A percentile compares a stretch with the other conserved stretches of the same genome.
These are phyloP conservation scores for Aspergillus nomiae DNA, from an alignment of 2,329 filamentous ascomycete species.

Conservation along the genomic window DNA sequence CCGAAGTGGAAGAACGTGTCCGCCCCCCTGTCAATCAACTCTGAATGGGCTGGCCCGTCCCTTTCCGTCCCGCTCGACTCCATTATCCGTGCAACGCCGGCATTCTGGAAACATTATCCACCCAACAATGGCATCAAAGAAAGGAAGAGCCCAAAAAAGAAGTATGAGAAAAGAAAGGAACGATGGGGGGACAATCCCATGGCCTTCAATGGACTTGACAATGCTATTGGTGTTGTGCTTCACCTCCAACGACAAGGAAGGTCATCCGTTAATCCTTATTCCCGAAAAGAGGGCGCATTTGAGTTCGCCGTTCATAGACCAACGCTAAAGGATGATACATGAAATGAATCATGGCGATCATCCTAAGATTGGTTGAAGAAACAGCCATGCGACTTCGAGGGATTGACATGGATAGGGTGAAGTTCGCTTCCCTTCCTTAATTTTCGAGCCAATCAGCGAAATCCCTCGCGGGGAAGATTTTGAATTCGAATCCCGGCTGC, in stretches of 20 bases:
- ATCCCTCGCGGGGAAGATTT: conserved; percentile 26
- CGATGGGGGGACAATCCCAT: neutral
- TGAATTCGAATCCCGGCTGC: conserved; percentile 30
- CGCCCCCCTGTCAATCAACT: conserved; percentile 17
- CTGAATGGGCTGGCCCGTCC: conserved; percentile 33
- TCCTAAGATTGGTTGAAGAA: conserved; percentile 18
- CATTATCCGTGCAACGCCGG: conserved; percentile 14
- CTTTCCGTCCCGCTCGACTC: conserved; percentile 39
- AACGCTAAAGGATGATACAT: conserved; percentile 10
- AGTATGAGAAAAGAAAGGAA: conserved; percentile 5
- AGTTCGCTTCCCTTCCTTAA: conserved; percentile 15
- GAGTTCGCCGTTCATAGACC: conserved; percentile 5
- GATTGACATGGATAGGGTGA: conserved; percentile 26
- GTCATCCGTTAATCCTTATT: conserved; percentile 4
- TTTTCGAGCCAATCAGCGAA: conserved; percentile 34
- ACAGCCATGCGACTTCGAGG: conserved; percentile 26
- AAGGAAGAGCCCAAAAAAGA: neutral
- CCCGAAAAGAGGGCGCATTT: conserved; percentile 4
- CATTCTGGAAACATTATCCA: conserved; percentile 5
- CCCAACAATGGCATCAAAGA: neutral
- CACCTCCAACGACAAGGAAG: neutral
- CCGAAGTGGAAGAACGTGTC: conserved; percentile 14
- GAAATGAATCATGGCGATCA: conserved; percentile 30
- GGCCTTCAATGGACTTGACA: neutral
- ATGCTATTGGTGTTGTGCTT: neutral